These are phyloP conservation scores for Juglanconis oblonga DNA, from an alignment of 2,329 filamentous ascomycete genomes.

Conservation along the genomic window DNA sequence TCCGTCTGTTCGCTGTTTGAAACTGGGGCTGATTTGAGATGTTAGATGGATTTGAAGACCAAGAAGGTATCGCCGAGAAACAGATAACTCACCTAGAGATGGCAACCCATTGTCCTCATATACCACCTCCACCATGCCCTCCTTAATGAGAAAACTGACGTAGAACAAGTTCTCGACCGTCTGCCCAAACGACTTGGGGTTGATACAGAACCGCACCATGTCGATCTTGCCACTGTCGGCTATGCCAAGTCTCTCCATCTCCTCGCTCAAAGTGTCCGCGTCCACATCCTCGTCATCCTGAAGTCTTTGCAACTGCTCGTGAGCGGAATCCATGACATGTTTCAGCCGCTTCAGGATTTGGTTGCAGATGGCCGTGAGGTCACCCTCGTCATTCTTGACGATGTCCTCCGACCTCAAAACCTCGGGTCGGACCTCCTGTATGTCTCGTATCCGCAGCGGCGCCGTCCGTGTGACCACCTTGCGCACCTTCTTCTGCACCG, in stretches of 20 bases:
- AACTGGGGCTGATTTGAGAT: background rate
- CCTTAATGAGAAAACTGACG: constrained; percentile 87
- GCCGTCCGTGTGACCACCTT: constrained; percentile 68
- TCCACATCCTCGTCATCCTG: constrained; percentile 44
- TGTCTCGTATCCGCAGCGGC: constrained; percentile 64
- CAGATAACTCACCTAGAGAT: constrained; percentile 64
- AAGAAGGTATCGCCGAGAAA: background rate
- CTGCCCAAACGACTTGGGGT: constrained; percentile 87
- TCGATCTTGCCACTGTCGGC: constrained; percentile 69
- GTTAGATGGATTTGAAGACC: background rate
- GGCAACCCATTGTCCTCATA: constrained; percentile 73
- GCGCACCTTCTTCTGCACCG: constrained; percentile 79
- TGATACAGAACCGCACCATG: constrained; percentile 83
- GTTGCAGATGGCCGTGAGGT: constrained; percentile 75
- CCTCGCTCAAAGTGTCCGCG: constrained; percentile 41
- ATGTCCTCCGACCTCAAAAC: constrained; percentile 74
- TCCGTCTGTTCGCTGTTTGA: constrained; percentile 35
- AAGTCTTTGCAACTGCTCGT: constrained; percentile 41
- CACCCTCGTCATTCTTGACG: constrained; percentile 71
- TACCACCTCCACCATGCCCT: constrained; percentile 73
- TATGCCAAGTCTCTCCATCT: constrained; percentile 66
- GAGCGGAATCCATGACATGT: constrained; percentile 43
- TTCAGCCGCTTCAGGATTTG: constrained; percentile 66
- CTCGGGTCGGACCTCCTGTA: constrained; percentile 72
- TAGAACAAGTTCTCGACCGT: constrained; percentile 98